phyloP scores from a whole-genome alignment of 257 asterid genomes.

The Asclepias syriaca region DNA sequence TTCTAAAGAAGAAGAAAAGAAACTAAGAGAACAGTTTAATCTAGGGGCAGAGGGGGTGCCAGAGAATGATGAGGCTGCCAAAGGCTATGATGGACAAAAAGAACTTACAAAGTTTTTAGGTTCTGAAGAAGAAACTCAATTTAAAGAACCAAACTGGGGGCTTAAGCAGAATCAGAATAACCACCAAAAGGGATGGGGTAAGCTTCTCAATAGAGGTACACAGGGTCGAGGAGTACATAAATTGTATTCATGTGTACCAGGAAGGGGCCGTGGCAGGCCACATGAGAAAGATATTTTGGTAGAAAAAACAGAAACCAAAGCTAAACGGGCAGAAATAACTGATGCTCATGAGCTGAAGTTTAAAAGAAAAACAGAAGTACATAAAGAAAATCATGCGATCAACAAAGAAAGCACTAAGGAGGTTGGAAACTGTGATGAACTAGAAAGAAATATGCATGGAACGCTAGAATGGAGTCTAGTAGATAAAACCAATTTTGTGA shows the following conservation, averaged over 20 bases:
- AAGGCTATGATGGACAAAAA: constrained; percentile 1
- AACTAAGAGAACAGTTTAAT: neutral
- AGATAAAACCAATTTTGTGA: neutral
- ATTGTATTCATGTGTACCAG: neutral
- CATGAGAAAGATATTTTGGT: constrained; percentile 4
- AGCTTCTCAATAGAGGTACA: neutral
- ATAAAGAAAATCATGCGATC: neutral
- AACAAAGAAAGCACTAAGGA: neutral
- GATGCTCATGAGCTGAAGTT: neutral
- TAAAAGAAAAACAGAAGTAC: neutral
- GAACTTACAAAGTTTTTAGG: neutral
- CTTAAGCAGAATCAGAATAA: neutral
- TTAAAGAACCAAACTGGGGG: neutral
- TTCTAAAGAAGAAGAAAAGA: neutral
- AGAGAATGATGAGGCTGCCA: neutral
- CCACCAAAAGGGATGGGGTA: neutral
- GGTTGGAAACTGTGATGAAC: constrained; percentile 1
- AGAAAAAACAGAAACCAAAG: neutral
- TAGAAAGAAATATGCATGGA: neutral
- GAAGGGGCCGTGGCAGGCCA: constrained; percentile 9
- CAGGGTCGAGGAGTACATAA: neutral
- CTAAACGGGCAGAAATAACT: neutral
- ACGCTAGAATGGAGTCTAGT: neutral
- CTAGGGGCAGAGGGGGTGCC: neutral
- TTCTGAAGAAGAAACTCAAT: neutral